Base-by-base conservation (phyloP, 805 yeast genomes). In the Cyberlindnera euphorbiae region DNA sequence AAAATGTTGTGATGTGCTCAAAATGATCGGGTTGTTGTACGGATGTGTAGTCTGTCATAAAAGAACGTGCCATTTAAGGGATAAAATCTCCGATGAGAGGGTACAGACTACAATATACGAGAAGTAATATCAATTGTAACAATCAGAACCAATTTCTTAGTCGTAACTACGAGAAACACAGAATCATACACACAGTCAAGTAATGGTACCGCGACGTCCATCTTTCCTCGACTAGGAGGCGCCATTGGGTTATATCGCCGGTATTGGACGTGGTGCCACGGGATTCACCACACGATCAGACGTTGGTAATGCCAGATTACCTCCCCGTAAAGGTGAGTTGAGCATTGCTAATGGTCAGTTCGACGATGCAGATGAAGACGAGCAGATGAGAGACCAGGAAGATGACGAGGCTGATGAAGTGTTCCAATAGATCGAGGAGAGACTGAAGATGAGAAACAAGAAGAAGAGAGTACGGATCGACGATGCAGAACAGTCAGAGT, bases 211-310 rank as follows among this genome's bases (percentile, higher is more conserved):
- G 15, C 32, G 35, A 29, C 33, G 47, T 9, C 44, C 41, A 2
- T 44, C 47, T 5, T 93, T 93, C 59, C 64, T 90, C 32, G 87
- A 82, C 52, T 86, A 83, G 62, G 77, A 78, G 42, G 82, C 97
- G 1, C 98, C 98, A 0, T 74, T 82, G 2, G 95, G 94, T 6
- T 90, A 90, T 55, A 73, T 88, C 27, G 82, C 97, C 4, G 98
- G 98, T 17, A 61, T 88, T 7, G 97, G 97, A 0, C 69, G 98
- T 54, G 98, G 98, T 18, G 97, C 97, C 2, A 75, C 85, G 2
- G 97, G 97, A 5, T 89, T 93, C 59, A 78, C 89, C 0, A 87
- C 96, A 0, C 73, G 87, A 40, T 86, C 93, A 1, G 94, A 82
- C 44, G 57, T 82, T 12, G 86, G 86, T 1, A 63, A 68, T 13